Base-by-base conservation (phyloP, 169 alveolate genomes). In the Besnoitia besnoiti region DNA sequence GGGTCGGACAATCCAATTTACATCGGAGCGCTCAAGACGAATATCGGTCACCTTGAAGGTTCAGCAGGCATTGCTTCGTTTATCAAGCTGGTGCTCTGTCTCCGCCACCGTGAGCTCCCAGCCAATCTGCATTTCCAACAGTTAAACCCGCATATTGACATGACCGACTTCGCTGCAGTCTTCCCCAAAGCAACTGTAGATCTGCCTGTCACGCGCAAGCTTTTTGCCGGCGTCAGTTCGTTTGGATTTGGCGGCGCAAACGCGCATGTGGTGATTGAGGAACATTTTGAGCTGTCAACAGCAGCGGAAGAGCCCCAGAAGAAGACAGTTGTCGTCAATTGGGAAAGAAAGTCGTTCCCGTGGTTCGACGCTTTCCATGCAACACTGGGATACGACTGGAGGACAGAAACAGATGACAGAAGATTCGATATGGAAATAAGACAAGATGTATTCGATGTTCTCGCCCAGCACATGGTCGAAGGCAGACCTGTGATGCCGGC, bases 171-270 rank as follows among this genome's bases (percentile, higher is more conserved):
- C 92, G 77, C 94, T 8, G 92, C 77, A 4, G 85, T 82, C 44
- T 77, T 93, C 87, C 92, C 95, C 33, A 85, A 76, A 39, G 77
- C 89, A 0, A 61, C 93, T 4, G 59, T 80, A 44, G 90, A 79
- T 42, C 90, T 87, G 21, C 85, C 92, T 62, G 94, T 73, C n/a
- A 85, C 37, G 59, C 39, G 79, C 44, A 85, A 50, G 42, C 77
- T 94, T 33, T 42, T 92, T 61, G 97, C 95, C 19, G 96, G 96
- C 62, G 95, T 94, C 42, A 91, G 95, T 12, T 94, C 96, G 16
- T 95, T 95, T 82, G 97, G 97, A 24, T 94, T 95, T 61, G 97
- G 96, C 27, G 97, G 97, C 44, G 93, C 97, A 44, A 95, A 95
- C 75, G 94, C 96, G 33, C 96, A 95, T 88, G 94, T 93, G 35